Percentiles rank a stretch among this genome's conserved stretches.
Evolutionary conservation across 176 grass and related monocot genomes (phyloP).

Genomic region (Guadua angustifolia): DNA sequence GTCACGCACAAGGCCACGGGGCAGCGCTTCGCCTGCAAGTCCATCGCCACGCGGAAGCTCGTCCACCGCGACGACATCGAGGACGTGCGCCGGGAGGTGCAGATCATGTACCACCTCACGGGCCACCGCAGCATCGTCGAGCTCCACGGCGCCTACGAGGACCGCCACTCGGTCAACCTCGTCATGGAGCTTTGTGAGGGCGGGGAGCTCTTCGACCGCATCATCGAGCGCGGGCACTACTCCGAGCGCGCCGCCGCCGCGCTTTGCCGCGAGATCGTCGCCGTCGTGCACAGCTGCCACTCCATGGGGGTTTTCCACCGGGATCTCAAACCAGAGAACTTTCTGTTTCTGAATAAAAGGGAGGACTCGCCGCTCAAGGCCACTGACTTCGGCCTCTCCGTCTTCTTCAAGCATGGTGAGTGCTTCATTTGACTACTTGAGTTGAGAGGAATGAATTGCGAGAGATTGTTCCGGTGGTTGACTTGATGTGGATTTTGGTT

Average conservation of each 20-base stretch:
- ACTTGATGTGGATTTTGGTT: constrained; percentile 37
- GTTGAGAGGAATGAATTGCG: not conserved
- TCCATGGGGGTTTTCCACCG: constrained; percentile 99
- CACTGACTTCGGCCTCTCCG: constrained; percentile 75
- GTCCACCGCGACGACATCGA: constrained; percentile 83
- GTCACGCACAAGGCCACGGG: constrained; percentile 75
- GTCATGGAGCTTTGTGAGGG: constrained; percentile 98
- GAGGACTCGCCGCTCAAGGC: constrained; percentile 69
- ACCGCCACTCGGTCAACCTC: constrained; percentile 92
- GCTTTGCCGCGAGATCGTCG: constrained; percentile 88
- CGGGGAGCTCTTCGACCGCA: constrained; percentile 97
- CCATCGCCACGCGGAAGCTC: constrained; percentile 94
- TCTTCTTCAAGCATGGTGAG: constrained; percentile 77
- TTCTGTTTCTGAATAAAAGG: constrained; percentile 73
- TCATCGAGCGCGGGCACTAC: constrained; percentile 91
- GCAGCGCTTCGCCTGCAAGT: constrained; percentile 92
- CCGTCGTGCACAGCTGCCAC: constrained; percentile 92
- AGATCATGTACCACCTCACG: constrained; percentile 99
- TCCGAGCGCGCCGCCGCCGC: constrained; percentile 88
- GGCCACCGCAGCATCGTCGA: constrained; percentile 97
- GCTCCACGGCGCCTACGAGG: constrained; percentile 88
- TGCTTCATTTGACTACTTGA: not conserved
- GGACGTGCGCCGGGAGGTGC: constrained; percentile 85
- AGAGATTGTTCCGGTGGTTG: not conserved
- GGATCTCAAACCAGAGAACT: constrained; percentile 98